Base-by-base conservation (phyloP, 306 rosid genomes). In the Gastrolobium villosum region DNA sequence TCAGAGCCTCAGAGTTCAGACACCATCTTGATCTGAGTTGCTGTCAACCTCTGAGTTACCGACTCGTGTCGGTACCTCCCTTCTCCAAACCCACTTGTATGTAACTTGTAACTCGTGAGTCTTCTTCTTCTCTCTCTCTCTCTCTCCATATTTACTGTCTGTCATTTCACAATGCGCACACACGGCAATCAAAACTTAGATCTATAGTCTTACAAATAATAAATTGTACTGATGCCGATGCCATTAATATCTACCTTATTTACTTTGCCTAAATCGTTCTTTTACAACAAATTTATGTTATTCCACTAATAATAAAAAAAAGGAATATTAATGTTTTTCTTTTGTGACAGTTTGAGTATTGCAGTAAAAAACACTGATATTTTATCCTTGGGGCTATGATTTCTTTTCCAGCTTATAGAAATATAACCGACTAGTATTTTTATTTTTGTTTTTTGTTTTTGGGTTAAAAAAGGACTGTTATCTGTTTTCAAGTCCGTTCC, bases 191-290 rank as follows among this genome's bases (percentile, higher is more conserved):
- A 20, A 20, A 9, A 45, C 50, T 45, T 45, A 10, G 50, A 45
- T 10, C 9, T 45, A 10, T 41, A 7, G 46, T 2, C 50, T 9
- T 45, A 20, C 50, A 9, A 45, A 45, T 9, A 52, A 52, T 52
- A 28, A 55, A 55, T 55, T 11, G 62, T 28, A 4, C 62, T 28
- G 76, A 30, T 35, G 32, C 34, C 65, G 43, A 64, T 26, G 72
- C 31, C 49, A 77, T 30, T 67, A 56, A 35, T 79, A 76, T 84
- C 65, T 82, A 65, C 79, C 75, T 15, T 55, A 39, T 59, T 57
- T 69, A 57, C 11, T 3, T 34, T 56, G 48, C 35, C 10, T 13
- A 60, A 45, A 40, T 46, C 13, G 20, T 14, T 67, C 46, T 43
- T 54, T 65, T 39, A 56, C 13, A 48, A 32, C 30, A 46, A 57